These are phyloP conservation scores for Balakata baccata DNA, from an alignment of 345 rosid species.

Conservation along the genomic window DNA sequence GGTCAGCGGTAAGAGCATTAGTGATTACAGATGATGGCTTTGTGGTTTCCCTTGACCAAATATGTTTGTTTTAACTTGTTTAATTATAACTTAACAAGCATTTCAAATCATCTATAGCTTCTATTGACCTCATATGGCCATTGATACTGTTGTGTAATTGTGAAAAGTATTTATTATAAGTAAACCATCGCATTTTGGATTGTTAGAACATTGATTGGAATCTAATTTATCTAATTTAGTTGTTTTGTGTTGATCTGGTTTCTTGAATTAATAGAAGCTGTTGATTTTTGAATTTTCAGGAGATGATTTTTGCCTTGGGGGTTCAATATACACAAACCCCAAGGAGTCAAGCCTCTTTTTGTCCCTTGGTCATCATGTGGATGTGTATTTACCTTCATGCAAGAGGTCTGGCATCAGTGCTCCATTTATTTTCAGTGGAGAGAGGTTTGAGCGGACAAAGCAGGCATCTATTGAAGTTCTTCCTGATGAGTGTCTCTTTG, in stretches of 20 bases:
- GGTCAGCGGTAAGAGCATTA: too few species aligned
- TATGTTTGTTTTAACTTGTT: too few species aligned
- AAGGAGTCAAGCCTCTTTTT: slow-evolving; percentile 64
- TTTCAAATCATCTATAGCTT: too few species aligned
- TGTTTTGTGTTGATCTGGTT: background rate
- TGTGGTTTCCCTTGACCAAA: too few species aligned
- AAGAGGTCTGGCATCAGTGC: slow-evolving; percentile 79
- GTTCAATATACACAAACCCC: slow-evolving; percentile 65
- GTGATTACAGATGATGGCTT: too few species aligned
- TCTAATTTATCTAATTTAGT: background rate
- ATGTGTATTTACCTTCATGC: slow-evolving; percentile 61
- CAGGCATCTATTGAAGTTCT: slow-evolving; percentile 64
- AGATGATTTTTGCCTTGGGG: slow-evolving; percentile 65
- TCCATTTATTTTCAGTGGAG: slow-evolving; percentile 52
- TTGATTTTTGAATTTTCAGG: slow-evolving; percentile 36
- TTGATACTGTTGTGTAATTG: background rate
- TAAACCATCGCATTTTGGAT: background rate
- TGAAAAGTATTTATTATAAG: background rate
- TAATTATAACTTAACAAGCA: too few species aligned
- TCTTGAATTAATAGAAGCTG: background rate
- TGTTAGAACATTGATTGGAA: background rate
- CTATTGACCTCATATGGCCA: too few species aligned
- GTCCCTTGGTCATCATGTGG: slow-evolving; percentile 62
- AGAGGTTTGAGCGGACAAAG: slow-evolving; percentile 50
- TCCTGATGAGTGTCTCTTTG: slow-evolving; percentile 93